Percentiles rank a stretch among this genome's conserved stretches.
Evolutionary conservation across 441 rosid species (phyloP).

Genomic region (Capsella rubella): DNA sequence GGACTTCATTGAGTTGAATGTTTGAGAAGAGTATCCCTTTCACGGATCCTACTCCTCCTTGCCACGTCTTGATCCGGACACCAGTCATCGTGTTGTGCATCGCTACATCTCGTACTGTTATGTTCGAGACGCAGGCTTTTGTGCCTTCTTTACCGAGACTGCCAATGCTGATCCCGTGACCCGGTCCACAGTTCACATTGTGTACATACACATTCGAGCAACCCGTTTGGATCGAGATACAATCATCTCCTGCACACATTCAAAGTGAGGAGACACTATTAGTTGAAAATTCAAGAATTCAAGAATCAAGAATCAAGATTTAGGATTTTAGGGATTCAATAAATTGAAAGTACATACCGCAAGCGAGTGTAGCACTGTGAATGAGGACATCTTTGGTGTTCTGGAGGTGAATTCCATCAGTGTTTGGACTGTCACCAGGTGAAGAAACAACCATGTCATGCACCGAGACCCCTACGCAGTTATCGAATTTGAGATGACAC

Average conservation of each 20-base stretch:
- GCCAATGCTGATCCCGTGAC: conserved; percentile 98
- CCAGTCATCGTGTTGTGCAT: conserved; percentile 95
- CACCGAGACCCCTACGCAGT: conserved; percentile 78
- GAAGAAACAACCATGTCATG: conserved; percentile 74
- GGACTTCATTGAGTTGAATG: conserved; percentile 91
- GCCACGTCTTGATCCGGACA: conserved; percentile 96
- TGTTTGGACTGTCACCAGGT: conserved; percentile 98
- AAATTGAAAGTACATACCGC: conserved; percentile 57
- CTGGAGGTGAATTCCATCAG: conserved; percentile 97
- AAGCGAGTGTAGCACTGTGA: conserved; percentile 73
- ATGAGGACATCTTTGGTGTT: conserved; percentile 87
- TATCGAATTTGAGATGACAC: conserved; percentile 94
- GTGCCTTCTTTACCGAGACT: conserved; percentile 83
- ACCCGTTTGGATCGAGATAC: conserved; percentile 94
- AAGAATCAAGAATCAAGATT: conserved; percentile 1
- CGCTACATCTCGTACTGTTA: conserved; percentile 79
- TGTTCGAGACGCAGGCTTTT: conserved; percentile 96
- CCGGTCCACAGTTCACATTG: conserved; percentile 95
- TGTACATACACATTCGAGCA: conserved; percentile 85
- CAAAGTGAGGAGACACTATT: conserved; percentile 11
- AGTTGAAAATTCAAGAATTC: background rate
- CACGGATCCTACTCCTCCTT: conserved; percentile 95
- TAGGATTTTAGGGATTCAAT: background rate
- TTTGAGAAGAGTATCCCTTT: conserved; percentile 86
- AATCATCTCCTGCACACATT: conserved; percentile 83